These are phyloP conservation scores for Scutellaria baicalensis DNA, from an alignment of 257 asterid species.

Conservation along the genomic window DNA sequence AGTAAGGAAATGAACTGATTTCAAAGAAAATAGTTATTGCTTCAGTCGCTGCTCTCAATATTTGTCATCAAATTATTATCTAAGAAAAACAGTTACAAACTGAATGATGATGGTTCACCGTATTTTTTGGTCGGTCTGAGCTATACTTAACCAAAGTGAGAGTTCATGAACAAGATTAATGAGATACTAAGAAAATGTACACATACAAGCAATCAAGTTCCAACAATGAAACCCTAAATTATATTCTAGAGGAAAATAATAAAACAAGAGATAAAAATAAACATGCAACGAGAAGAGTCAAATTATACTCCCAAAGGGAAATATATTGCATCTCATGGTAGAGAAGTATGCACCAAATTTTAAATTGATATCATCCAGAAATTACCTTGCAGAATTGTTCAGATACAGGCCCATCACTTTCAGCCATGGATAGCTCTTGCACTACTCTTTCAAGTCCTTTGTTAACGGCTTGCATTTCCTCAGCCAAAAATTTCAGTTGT, in stretches of 20 bases:
- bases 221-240: neutral
- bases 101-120: neutral
- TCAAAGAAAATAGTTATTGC: neutral
- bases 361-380: conserved; percentile 1
- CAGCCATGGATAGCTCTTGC: conserved; percentile 84
- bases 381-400: conserved; percentile 67
- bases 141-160: neutral
- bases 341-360: neutral
- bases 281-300: neutral
- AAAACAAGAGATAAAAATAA: neutral
- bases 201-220: neutral
- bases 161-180: neutral
- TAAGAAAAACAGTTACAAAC: neutral
- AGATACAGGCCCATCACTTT: conserved; percentile 78
- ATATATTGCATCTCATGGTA: neutral
- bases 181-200: neutral
- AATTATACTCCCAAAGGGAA: neutral
- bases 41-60: neutral
- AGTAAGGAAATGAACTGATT: neutral
- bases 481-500: conserved; percentile 82
- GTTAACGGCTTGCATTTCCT: conserved; percentile 94
- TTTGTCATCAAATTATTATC: neutral
- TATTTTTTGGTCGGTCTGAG: neutral
- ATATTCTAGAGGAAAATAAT: neutral
- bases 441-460: conserved; percentile 89